Percentiles rank a stretch among this genome's conserved stretches.
Conservation (phyloP, 176 grass and related monocot species). For the Canna indica region DNA sequence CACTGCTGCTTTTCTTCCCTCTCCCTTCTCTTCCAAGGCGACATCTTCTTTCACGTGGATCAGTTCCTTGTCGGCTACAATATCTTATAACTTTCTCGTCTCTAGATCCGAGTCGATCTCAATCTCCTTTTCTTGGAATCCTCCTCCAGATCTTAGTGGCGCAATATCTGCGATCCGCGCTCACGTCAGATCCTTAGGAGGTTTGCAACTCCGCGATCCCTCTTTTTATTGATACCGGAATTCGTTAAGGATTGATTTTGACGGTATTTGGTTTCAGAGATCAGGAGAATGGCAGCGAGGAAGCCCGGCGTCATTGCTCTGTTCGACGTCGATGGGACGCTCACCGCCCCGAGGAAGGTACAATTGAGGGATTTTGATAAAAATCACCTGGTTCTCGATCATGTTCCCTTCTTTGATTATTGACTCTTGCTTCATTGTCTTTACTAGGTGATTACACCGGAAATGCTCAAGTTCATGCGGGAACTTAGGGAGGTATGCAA, state of each 20-base stretch:
- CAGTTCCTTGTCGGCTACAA: background rate
- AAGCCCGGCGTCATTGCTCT: slow-evolving; percentile 65
- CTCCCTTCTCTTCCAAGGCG: background rate
- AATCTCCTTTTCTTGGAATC: background rate
- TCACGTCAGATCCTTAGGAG: background rate
- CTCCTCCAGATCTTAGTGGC: background rate
- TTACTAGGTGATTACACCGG: slow-evolving; percentile 50
- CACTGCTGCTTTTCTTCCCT: no score
- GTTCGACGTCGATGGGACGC: slow-evolving; percentile 95
- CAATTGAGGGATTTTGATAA: background rate
- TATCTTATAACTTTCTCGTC: background rate
- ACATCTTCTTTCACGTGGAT: background rate
- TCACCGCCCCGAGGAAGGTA: slow-evolving; percentile 88
- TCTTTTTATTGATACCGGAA: no score
- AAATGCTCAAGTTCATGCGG: slow-evolving; percentile 83
- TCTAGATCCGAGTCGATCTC: background rate
- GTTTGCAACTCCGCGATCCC: background rate
- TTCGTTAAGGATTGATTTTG: background rate
- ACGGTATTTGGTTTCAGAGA: background rate
- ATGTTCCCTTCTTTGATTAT: no score
- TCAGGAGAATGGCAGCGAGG: slow-evolving; percentile 20
- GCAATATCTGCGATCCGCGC: no score
- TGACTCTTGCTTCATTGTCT: slow-evolving; percentile 1
- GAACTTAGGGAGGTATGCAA: slow-evolving; percentile 57
- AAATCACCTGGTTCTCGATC: background rate